phyloP scores from a whole-genome alignment of 2,329 filamentous ascomycete genomes.

The Sporothrix luriei region DNA sequence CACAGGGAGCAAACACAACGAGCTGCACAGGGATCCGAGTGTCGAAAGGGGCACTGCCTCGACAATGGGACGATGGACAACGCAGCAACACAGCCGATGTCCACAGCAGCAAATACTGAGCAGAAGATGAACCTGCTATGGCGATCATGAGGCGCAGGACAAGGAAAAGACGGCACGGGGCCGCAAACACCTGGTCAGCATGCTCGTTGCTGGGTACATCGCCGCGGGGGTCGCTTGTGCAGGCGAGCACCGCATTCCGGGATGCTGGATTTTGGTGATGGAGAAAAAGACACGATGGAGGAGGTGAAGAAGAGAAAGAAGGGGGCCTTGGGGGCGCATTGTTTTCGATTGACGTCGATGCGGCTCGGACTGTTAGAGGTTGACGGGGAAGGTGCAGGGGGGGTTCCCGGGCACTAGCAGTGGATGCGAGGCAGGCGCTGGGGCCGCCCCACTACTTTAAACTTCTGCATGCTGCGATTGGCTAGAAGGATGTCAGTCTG shows the following conservation, averaged over 20 bases:
- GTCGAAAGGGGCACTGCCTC: constrained; percentile 1
- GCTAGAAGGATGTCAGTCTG: background rate
- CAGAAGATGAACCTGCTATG: constrained; percentile 31
- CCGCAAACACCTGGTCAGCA: constrained; percentile 13
- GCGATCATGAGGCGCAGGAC: constrained; percentile 30
- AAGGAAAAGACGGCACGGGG: background rate
- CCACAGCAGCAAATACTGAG: background rate
- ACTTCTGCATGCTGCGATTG: constrained; percentile 1
- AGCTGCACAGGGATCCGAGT: constrained; percentile 27
- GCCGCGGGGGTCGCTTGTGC: background rate
- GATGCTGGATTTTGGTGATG: constrained; percentile 17
- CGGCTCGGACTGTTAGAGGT: constrained; percentile 39
- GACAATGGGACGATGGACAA: constrained; percentile 26
- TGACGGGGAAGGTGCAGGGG: constrained; percentile 19
- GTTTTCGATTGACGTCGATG: constrained; percentile 38
- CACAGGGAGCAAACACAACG: background rate
- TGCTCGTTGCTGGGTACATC: constrained; percentile 17
- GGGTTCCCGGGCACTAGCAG: constrained; percentile 24
- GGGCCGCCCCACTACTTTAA: constrained; percentile 24
- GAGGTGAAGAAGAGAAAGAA: background rate
- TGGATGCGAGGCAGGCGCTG: constrained; percentile 9
- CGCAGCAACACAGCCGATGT: background rate
- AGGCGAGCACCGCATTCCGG: constrained; percentile 7
- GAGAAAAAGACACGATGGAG: background rate
- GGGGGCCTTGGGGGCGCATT: constrained; percentile 10